Evolutionary conservation across 495 filamentous ascomycete species (phyloP).

Genomic region (Penicillium chermesinum): DNA sequence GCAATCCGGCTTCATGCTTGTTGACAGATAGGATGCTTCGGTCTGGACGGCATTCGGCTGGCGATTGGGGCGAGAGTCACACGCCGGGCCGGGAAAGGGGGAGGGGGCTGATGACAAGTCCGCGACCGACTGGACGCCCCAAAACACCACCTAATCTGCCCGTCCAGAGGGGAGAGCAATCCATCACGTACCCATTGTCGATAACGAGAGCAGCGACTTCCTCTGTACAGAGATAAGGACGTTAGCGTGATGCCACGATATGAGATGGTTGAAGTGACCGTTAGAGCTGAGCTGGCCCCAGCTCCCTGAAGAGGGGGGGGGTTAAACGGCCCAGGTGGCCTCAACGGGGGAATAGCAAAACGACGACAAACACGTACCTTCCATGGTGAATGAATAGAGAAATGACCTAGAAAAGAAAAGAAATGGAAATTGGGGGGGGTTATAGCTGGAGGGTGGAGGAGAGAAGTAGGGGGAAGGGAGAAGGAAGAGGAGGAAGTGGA

Average conservation of each 20-base stretch:
- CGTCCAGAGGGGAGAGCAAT: constrained; percentile 9
- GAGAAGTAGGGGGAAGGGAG: constrained; percentile 22
- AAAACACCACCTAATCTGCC: constrained; percentile 21
- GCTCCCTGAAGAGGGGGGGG: constrained; percentile 11
- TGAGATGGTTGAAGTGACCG: neutral
- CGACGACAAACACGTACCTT: constrained; percentile 55
- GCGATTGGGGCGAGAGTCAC: constrained; percentile 17
- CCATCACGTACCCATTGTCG: constrained; percentile 95
- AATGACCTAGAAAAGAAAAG: constrained; percentile 35
- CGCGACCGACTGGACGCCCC: constrained; percentile 24
- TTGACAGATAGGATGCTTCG: neutral
- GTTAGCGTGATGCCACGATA: constrained; percentile 45
- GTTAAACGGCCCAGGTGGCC: constrained; percentile 36
- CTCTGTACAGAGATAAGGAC: constrained; percentile 57
- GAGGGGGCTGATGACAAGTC: constrained; percentile 14
- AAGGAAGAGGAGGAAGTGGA: constrained; percentile 29
- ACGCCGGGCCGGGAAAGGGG: constrained; percentile 14
- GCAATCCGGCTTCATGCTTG: constrained; percentile 22
- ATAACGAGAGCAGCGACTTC: constrained; percentile 99
- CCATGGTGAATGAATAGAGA: constrained; percentile 57
- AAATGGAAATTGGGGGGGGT: constrained; percentile 34
- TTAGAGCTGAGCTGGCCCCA: neutral
- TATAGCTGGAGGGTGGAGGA: constrained; percentile 4
- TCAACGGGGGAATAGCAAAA: constrained; percentile 9
- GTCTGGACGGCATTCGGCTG: neutral